A percentile compares a stretch with the other conserved stretches of the same genome.
These are phyloP conservation scores for Allium sativum DNA, from an alignment of 106 monocot genomes.

Conservation along the genomic window DNA sequence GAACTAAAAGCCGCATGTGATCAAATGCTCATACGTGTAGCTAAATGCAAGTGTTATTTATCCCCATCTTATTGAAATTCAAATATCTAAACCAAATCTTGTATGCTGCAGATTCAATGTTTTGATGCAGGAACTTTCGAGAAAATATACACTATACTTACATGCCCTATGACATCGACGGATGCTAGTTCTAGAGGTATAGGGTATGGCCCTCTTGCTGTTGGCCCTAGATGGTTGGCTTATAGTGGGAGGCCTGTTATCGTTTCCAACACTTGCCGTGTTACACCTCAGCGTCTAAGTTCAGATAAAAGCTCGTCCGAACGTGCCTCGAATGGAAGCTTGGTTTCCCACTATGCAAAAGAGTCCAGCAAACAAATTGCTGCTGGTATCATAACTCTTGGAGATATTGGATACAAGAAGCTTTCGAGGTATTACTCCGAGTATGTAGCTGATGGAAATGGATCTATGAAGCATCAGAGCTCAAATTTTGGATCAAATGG, in stretches of 20 bases:
- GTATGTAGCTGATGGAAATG: slow-evolving; percentile 39
- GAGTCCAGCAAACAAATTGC: slow-evolving; percentile 95
- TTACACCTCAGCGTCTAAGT: slow-evolving; percentile 50
- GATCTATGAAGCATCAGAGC: slow-evolving; percentile 28
- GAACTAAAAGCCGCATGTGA: too few relatives aligned
- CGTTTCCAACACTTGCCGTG: slow-evolving; percentile 46
- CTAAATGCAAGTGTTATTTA: too few relatives aligned
- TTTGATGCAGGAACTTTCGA: slow-evolving; percentile 80
- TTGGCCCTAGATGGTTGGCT: slow-evolving; percentile 88
- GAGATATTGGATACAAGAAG: slow-evolving; percentile 90
- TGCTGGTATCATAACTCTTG: slow-evolving; percentile 70
- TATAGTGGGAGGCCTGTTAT: slow-evolving; percentile 69
- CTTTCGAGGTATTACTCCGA: slow-evolving; percentile 75
- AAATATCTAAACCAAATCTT: background rate
- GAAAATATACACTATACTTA: slow-evolving; percentile 85
- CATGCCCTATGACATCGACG: slow-evolving; percentile 37
- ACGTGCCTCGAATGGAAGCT: slow-evolving; percentile 48
- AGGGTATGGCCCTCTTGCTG: slow-evolving; percentile 87
- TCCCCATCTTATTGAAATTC: too few relatives aligned
- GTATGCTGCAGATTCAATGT: slow-evolving; percentile 80
- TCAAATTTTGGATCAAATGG: slow-evolving; percentile 30
- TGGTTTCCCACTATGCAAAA: slow-evolving; percentile 79
- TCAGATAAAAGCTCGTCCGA: slow-evolving; percentile 13
- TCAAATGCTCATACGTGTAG: too few relatives aligned
- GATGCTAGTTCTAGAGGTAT: slow-evolving; percentile 38